phyloP scores from a whole-genome alignment of 1,284 basidiomycete genomes.

The Kwoniella shivajii region DNA sequence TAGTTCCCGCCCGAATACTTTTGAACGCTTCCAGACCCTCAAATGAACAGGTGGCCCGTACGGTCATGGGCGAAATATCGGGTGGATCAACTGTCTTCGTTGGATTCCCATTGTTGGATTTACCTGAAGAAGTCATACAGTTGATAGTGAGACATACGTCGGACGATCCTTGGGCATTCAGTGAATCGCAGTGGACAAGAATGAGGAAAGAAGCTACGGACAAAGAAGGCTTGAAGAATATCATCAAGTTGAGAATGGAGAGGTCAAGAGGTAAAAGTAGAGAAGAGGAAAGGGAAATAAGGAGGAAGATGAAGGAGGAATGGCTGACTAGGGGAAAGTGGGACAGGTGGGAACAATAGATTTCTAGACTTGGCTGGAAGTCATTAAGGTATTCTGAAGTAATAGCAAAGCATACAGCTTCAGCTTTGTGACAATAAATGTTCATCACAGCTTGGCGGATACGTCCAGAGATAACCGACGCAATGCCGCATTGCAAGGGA shows the following conservation, averaged over 20 bases:
- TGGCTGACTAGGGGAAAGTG: constrained; percentile 39
- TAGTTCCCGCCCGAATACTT: constrained; percentile 41
- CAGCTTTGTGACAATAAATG: no score
- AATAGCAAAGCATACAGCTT: no score
- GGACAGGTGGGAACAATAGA: constrained; percentile 51
- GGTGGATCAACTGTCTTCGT: neutral
- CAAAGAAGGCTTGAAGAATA: constrained; percentile 18
- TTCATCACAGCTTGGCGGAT: no score
- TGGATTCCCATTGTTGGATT: constrained; percentile 39
- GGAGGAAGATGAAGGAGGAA: constrained; percentile 26
- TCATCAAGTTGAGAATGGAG: constrained; percentile 15
- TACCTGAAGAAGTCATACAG: constrained; percentile 43
- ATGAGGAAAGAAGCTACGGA: constrained; percentile 34
- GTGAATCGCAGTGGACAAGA: constrained; percentile 39
- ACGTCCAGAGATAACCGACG: no score
- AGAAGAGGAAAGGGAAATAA: constrained; percentile 15
- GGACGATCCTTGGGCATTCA: constrained; percentile 38
- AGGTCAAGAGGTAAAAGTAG: constrained; percentile 14
- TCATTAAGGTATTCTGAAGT: no score
- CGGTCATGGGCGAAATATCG: constrained; percentile 26
- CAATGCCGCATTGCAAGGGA: no score
- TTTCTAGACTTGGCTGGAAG: no score
- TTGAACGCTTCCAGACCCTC: constrained; percentile 32
- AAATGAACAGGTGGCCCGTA: constrained; percentile 24
- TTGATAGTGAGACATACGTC: constrained; percentile 38